A percentile compares a stretch with the other conserved stretches of the same genome.
phyloP scores from a whole-genome alignment of 2,329 filamentous ascomycete species.

The Stenocarpella maydis region DNA sequence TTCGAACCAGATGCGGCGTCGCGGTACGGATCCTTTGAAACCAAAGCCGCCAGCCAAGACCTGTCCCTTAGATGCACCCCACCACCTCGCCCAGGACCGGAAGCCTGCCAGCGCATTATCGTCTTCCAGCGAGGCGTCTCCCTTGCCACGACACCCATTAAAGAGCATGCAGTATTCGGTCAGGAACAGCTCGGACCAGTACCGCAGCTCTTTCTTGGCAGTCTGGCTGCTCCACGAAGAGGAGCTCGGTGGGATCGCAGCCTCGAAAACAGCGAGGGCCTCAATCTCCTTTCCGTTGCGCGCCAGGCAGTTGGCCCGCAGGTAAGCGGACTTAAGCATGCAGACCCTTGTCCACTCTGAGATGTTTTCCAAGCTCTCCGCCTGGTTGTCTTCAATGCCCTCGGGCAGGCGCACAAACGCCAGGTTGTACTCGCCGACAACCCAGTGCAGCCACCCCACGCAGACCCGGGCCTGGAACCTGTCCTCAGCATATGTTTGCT shows the following conservation, averaged over 20 bases:
- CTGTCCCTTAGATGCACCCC: conserved; percentile 58
- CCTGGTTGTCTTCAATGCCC: conserved; percentile 63
- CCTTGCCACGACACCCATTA: conserved; percentile 64
- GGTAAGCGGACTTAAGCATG: conserved; percentile 78
- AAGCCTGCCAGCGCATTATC: conserved; percentile 64
- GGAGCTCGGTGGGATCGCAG: conserved; percentile 70
- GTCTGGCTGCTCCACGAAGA: conserved; percentile 59
- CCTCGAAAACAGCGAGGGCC: conserved; percentile 72
- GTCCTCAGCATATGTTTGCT: conserved; percentile 62
- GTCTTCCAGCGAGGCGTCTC: conserved; percentile 59
- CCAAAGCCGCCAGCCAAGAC: conserved; percentile 62
- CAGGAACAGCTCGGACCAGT: conserved; percentile 82
- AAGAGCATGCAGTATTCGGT: conserved; percentile 78
- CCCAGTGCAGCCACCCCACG: conserved; percentile 86
- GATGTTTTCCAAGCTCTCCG: conserved; percentile 61
- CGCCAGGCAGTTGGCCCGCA: conserved; percentile 72
- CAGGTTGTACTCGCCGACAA: conserved; percentile 71
- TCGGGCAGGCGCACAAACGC: conserved; percentile 70
- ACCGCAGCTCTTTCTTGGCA: conserved; percentile 71
- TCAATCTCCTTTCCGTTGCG: conserved; percentile 59
- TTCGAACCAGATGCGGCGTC: conserved; percentile 80
- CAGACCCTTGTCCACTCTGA: conserved; percentile 85
- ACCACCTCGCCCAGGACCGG: conserved; percentile 75
- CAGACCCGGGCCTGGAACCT: conserved; percentile 83
- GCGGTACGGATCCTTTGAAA: conserved; percentile 66